phyloP scores from a whole-genome alignment of 208 protist species.

The Leishmania mexicana region DNA sequence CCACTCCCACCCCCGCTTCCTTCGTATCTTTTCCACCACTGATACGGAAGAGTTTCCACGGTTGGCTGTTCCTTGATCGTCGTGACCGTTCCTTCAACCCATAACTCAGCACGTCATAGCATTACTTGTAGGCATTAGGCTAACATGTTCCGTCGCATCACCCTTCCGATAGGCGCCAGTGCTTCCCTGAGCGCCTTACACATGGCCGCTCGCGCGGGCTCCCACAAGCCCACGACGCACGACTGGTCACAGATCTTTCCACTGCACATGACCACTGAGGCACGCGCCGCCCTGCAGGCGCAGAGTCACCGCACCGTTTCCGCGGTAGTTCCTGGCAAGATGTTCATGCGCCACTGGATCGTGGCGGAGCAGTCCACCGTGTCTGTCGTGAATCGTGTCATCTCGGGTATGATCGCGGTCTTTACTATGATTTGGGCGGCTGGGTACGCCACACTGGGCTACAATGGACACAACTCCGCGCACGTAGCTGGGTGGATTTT shows the following conservation, averaged over 20 bases:
- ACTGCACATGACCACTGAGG: conserved; percentile 55
- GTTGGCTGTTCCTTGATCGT: neutral
- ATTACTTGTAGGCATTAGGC: neutral
- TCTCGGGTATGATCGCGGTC: conserved; percentile 84
- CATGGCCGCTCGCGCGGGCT: conserved; percentile 38
- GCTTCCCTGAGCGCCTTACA: conserved; percentile 27
- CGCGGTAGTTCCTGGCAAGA: conserved; percentile 84
- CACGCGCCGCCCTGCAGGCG: conserved; percentile 39
- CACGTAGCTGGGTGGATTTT: conserved; percentile 83
- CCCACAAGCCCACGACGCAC: conserved; percentile 78
- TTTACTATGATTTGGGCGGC: conserved; percentile 83
- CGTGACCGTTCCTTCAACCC: neutral
- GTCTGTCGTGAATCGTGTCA: conserved; percentile 86
- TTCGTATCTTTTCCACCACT: neutral
- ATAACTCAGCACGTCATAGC: neutral
- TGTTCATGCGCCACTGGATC: conserved; percentile 94
- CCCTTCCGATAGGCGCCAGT: conserved; percentile 33
- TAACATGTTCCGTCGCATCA: conserved; percentile 61
- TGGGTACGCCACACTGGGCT: conserved; percentile 85
- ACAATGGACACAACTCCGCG: conserved; percentile 83
- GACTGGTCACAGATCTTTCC: conserved; percentile 76
- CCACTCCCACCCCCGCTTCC: neutral
- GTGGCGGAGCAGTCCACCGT: conserved; percentile 87
- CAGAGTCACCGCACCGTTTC: conserved; percentile 82
- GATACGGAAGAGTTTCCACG: neutral